Evolutionary conservation across 768 basidiomycete species (phyloP), one percentile per base, ranked within the genome.

Genomic region (Collybia nuda): DNA sequence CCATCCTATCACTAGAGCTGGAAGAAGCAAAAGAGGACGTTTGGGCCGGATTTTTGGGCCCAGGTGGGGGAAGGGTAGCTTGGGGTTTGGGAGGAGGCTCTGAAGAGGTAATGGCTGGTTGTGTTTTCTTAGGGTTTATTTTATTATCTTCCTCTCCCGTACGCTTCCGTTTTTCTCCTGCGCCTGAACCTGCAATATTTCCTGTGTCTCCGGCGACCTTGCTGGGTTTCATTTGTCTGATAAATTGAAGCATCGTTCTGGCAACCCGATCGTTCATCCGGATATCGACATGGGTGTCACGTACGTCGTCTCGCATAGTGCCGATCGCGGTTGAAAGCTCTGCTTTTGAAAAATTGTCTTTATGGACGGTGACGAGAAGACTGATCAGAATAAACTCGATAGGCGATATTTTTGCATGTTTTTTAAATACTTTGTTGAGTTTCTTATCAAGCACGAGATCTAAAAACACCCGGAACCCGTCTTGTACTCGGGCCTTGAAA

Each of bases 311-410:
- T 28, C 89, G 72, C 80, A 91, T 79, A 9, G 64, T 65, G 7
- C 61, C 61, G 4, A 87, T 73, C 0, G 72, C 76, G 17, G 60
- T 54, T 0, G 77, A 70, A 36, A 88, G 57, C 61, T 76, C 73
- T 0, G 53, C 54, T 53, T 70, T 36, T 2, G 68, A 60, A 49
- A 79, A 55, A 9, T 45, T 59, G 18, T 73, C 67, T 62, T 73
- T 80, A 49, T 75, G 69, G n/a, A 72, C 61, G 15, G 73, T 72
- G 15, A 88, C 75, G 23, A 88, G 62, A 1, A 85, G 59, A 21
- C 69, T 71, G 48, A 81, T 78, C 56, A 76, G 67, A 43, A 86
- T 71, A 56, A 90, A 84, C 60, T 90, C 88, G 37, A 87, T 69
- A 0, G 88, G 88, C 0, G 87, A 75, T 2, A 90, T 74, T 29